These are phyloP conservation scores for Helicocarpus griseus DNA, from an alignment of 2,329 filamentous ascomycete genomes.

Conservation along the genomic window DNA sequence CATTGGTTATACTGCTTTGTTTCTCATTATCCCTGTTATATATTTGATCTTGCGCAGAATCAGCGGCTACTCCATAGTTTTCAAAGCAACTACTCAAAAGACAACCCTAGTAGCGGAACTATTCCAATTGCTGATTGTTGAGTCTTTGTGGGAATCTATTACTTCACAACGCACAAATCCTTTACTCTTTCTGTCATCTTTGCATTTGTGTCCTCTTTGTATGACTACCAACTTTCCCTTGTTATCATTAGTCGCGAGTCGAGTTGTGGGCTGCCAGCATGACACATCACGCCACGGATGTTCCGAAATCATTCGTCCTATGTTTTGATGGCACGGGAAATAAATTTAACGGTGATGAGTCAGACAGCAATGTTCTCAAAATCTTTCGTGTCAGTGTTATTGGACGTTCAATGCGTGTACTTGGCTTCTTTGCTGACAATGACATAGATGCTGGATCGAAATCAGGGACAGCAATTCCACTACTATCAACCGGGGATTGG, in stretches of 20 bases:
- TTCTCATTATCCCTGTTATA: too few relatives aligned
- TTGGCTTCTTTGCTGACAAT: constrained; percentile 1
- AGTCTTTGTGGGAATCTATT: too few relatives aligned
- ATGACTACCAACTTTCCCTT: neutral
- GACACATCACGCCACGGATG: constrained; percentile 39
- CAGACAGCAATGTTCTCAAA: constrained; percentile 48
- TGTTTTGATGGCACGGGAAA: constrained; percentile 22
- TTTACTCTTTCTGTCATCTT: neutral
- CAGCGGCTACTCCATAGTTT: too few relatives aligned
- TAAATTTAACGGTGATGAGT: constrained; percentile 23
- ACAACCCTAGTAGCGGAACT: too few relatives aligned
- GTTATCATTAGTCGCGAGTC: too few relatives aligned
- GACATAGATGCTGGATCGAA: constrained; percentile 31
- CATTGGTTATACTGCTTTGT: too few relatives aligned
- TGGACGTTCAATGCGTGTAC: neutral
- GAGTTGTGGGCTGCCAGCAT: too few relatives aligned
- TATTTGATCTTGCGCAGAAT: too few relatives aligned
- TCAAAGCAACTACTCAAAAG: too few relatives aligned
- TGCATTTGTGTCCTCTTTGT: neutral
- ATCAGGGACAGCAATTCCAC: constrained; percentile 12
- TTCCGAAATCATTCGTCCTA: constrained; percentile 26
- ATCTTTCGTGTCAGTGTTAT: constrained; percentile 21
- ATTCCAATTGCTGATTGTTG: too few relatives aligned
- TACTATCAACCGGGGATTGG: constrained; percentile 30
- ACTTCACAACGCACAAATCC: too few relatives aligned